Conservation (phyloP, 1,284 basidiomycete genomes). For the Tylopilus orsonianus region DNA sequence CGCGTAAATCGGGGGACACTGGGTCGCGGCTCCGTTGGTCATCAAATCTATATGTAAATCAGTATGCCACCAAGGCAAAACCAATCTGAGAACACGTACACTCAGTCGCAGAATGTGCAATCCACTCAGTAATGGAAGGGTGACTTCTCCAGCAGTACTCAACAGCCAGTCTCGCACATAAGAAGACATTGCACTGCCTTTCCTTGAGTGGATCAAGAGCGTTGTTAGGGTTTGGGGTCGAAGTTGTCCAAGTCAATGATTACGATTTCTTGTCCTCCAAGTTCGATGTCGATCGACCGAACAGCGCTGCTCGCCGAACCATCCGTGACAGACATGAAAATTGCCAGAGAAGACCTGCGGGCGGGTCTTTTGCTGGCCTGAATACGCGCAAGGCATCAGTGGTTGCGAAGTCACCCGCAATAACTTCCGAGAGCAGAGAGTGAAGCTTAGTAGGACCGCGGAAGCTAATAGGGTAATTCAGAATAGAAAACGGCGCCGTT, state of each 20-base stretch:
- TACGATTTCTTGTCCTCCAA: slow-evolving; percentile 77
- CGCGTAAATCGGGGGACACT: slow-evolving; percentile 67
- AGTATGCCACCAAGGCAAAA: background rate
- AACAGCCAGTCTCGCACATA: slow-evolving; percentile 75
- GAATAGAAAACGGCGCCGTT: too few species aligned
- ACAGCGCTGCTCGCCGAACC: slow-evolving; percentile 13
- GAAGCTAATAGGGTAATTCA: too few species aligned
- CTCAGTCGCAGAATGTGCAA: slow-evolving; percentile 60
- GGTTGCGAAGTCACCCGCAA: too few species aligned
- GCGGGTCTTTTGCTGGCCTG: too few species aligned
- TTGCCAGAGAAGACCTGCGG: too few species aligned
- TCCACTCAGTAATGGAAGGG: slow-evolving; percentile 67
- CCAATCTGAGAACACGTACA: slow-evolving; percentile 45
- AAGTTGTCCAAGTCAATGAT: slow-evolving; percentile 78
- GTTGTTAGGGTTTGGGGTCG: slow-evolving; percentile 69
- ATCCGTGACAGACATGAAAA: slow-evolving; percentile 20
- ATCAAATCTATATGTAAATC: slow-evolving; percentile 47
- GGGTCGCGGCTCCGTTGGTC: slow-evolving; percentile 44
- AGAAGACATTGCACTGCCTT: slow-evolving; percentile 64
- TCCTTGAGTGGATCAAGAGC: slow-evolving; percentile 69
- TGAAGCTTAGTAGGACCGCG: too few species aligned
- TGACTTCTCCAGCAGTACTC: slow-evolving; percentile 77
- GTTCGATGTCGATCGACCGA: slow-evolving; percentile 61
- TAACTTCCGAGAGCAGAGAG: too few species aligned
- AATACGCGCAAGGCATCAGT: too few species aligned